Percentiles rank a stretch among this genome's conserved stretches.
These are phyloP conservation scores for Neonectria faginata DNA, from an alignment of 2,329 filamentous ascomycete genomes.

Conservation along the genomic window DNA sequence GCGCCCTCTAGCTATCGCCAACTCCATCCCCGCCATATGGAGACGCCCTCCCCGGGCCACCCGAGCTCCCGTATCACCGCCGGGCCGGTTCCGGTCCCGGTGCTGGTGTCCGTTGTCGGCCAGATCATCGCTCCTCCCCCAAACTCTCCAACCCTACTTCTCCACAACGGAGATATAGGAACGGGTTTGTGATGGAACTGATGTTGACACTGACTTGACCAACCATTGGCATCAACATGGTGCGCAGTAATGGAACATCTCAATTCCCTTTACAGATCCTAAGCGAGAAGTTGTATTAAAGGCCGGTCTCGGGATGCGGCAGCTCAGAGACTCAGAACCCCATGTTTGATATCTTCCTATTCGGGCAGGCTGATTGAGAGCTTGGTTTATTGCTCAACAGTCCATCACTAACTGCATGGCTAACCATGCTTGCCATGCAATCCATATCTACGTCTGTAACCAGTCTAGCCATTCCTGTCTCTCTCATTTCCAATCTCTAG, in stretches of 20 bases:
- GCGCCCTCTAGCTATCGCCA: slow-evolving; percentile 6
- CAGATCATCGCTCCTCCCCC: neutral
- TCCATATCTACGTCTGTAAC: slow-evolving; percentile 9
- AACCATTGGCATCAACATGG: neutral
- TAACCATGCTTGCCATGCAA: neutral
- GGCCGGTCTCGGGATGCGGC: slow-evolving; percentile 8
- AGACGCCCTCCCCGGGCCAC: slow-evolving; percentile 8
- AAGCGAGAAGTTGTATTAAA: neutral
- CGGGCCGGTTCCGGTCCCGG: slow-evolving; percentile 44
- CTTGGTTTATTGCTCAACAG: slow-evolving; percentile 1
- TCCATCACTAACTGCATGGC: neutral
- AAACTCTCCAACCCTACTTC: neutral
- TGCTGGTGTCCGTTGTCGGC: slow-evolving; percentile 24
- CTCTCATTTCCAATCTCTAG: slow-evolving; percentile 1
- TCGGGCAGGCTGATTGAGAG: slow-evolving; percentile 33
- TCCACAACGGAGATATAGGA: neutral
- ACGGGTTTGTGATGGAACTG: neutral
- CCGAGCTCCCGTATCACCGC: slow-evolving; percentile 17
- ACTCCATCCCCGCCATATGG: neutral
- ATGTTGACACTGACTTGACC: neutral
- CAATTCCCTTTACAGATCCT: neutral
- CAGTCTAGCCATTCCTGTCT: slow-evolving; percentile 9
- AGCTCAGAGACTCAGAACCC: neutral
- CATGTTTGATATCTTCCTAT: slow-evolving; percentile 21
- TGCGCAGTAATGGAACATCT: neutral